Evolutionary conservation across 768 basidiomycete genomes (phyloP).

Genomic region (Steccherinum ochraceum): DNA sequence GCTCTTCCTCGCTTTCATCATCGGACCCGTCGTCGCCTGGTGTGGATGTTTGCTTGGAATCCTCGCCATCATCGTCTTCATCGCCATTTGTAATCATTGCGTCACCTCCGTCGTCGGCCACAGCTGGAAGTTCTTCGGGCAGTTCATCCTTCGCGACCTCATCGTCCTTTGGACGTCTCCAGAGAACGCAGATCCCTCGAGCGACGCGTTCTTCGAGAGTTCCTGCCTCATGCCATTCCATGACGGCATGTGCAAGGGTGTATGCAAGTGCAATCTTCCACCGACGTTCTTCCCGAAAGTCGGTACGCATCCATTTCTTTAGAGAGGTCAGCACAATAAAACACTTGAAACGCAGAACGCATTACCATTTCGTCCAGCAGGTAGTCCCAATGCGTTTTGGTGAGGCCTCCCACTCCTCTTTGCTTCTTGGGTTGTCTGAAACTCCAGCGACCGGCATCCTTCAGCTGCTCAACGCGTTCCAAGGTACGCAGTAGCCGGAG

Average conservation of each 20-base stretch:
- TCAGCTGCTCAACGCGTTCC: slow-evolving; percentile 79
- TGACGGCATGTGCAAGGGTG: slow-evolving; percentile 72
- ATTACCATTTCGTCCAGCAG: slow-evolving; percentile 93
- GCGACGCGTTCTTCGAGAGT: slow-evolving; percentile 56
- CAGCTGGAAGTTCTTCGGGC: slow-evolving; percentile 20
- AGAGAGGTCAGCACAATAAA: not conserved
- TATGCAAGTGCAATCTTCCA: slow-evolving; percentile 90
- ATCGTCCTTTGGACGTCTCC: slow-evolving; percentile 43
- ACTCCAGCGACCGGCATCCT: slow-evolving; percentile 78
- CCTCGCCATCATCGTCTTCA: slow-evolving; percentile 13
- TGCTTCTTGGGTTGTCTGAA: slow-evolving; percentile 96
- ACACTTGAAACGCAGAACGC: slow-evolving; percentile 8
- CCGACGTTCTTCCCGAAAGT: slow-evolving; percentile 89
- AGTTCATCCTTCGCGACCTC: slow-evolving; percentile 31
- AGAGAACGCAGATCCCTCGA: slow-evolving; percentile 62
- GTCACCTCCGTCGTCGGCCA: slow-evolving; percentile 20
- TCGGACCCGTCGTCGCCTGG: slow-evolving; percentile 45
- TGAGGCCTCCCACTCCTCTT: slow-evolving; percentile 63
- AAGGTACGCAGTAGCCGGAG: slow-evolving; percentile 72
- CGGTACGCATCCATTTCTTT: slow-evolving; percentile 94
- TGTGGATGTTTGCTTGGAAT: slow-evolving; percentile 19
- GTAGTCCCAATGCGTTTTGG: slow-evolving; percentile 93
- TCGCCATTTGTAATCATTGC: slow-evolving; percentile 21
- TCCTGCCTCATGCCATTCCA: slow-evolving; percentile 81
- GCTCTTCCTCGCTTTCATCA: slow-evolving; percentile 53